Conservation (phyloP, 2,329 filamentous ascomycete genomes). For the Pseudonectria foliicola region DNA sequence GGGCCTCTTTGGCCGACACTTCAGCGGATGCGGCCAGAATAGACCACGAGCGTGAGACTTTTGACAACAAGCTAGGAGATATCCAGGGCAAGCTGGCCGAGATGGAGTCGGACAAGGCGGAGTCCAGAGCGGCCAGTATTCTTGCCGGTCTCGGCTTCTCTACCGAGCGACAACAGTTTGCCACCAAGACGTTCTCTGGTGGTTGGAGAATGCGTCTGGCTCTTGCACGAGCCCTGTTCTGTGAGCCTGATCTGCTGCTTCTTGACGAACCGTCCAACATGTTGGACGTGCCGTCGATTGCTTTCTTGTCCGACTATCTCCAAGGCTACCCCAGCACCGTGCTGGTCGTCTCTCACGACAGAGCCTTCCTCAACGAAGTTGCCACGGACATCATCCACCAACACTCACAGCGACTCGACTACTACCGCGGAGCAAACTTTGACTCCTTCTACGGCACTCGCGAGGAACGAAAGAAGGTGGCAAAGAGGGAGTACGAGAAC, state of each 20-base stretch:
- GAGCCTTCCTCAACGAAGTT: slow-evolving; percentile 97
- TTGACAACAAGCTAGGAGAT: slow-evolving; percentile 85
- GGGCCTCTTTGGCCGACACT: slow-evolving; percentile 79
- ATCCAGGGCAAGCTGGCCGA: slow-evolving; percentile 87
- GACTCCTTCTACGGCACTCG: slow-evolving; percentile 96
- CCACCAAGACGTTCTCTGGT: slow-evolving; percentile 97
- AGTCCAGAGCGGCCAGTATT: slow-evolving; percentile 91
- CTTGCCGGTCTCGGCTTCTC: slow-evolving; percentile 96
- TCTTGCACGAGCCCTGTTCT: slow-evolving; percentile 90
- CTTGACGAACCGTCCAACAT: slow-evolving; percentile 99
- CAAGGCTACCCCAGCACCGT: slow-evolving; percentile 91
- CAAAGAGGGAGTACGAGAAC: slow-evolving; percentile 96
- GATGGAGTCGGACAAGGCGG: slow-evolving; percentile 99
- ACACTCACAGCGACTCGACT: slow-evolving; percentile 93
- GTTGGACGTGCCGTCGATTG: slow-evolving; percentile 99
- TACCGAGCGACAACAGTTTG: slow-evolving; percentile 79
- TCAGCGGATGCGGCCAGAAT: slow-evolving; percentile 80
- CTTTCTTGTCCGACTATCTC: slow-evolving; percentile 93
- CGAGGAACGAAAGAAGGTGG: slow-evolving; percentile 93
- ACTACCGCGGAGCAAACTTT: slow-evolving; percentile 97
- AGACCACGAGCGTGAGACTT: slow-evolving; percentile 80
- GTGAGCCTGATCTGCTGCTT: slow-evolving; percentile 89
- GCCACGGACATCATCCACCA: slow-evolving; percentile 99
- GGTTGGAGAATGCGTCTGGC: slow-evolving; percentile 99
- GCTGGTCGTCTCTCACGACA: slow-evolving; percentile 95